These are phyloP conservation scores for Ambrosiella cleistominuta DNA, from an alignment of 2,329 filamentous ascomycete genomes.

Conservation along the genomic window DNA sequence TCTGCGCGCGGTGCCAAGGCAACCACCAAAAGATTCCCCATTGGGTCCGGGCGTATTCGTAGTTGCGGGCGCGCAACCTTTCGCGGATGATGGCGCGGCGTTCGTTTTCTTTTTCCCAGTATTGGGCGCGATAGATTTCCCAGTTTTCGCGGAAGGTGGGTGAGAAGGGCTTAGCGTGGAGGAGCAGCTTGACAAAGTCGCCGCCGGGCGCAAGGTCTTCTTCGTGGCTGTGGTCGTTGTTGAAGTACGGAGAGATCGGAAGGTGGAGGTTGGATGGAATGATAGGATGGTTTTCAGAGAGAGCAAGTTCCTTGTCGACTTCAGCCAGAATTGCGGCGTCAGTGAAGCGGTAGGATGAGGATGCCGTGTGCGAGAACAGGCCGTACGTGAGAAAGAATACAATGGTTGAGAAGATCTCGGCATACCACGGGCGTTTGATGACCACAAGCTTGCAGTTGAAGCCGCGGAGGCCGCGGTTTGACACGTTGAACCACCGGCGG, in stretches of 20 bases:
- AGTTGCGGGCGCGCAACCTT: conserved; percentile 51
- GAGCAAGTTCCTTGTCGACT: conserved; percentile 40
- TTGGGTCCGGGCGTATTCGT: conserved; percentile 47
- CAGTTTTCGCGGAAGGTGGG: conserved; percentile 91
- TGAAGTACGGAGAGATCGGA: conserved; percentile 15
- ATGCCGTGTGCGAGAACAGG: conserved; percentile 47
- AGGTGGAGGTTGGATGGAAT: not conserved
- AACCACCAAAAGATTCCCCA: conserved; percentile 77
- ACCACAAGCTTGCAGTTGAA: conserved; percentile 97
- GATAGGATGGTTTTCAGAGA: conserved; percentile 24
- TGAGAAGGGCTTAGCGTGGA: conserved; percentile 88
- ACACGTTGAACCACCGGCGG: conserved; percentile 70
- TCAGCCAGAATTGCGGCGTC: conserved; percentile 45
- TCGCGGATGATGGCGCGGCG: conserved; percentile 55
- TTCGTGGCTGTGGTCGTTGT: conserved; percentile 52
- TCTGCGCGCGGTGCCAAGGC: conserved; percentile 38
- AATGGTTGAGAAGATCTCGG: conserved; percentile 54
- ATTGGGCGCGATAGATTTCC: conserved; percentile 85
- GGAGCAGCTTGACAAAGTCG: conserved; percentile 75
- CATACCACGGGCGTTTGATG: conserved; percentile 65
- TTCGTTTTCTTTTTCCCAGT: conserved; percentile 95
- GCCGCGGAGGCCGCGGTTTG: conserved; percentile 72
- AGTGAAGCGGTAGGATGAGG: conserved; percentile 59
- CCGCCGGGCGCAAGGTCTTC: conserved; percentile 83
- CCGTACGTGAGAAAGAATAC: conserved; percentile 66